Base-by-base conservation (phyloP, 2,329 filamentous ascomycete genomes). In the Lasiodiplodia hormozganensis region DNA sequence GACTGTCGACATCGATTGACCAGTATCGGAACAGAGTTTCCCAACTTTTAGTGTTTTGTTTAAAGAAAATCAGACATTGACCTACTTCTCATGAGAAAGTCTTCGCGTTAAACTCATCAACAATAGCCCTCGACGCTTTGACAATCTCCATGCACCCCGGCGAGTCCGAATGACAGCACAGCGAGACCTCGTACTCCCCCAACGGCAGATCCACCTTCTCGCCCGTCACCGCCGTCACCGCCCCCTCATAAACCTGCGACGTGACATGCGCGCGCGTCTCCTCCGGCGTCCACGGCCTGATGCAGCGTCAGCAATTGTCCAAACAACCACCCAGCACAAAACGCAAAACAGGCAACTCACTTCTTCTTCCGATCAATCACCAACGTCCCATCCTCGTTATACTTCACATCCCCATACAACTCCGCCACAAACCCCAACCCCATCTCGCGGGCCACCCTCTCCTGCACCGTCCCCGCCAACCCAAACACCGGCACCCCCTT, bases 361-460 rank as follows among this genome's bases (percentile, higher is more conserved):
- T 87, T 86, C 79, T 88, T 88, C 78, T 87, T 87, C 38, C 87
- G 81, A 70, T 87, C 86, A 73, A 87, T 87, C 2, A 87, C 82
- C 49, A 87, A 75, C 68, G 79, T 85, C 14, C 80, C 81, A 68
- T 86, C 82, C 8, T 76, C 75, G 69, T 79, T 83, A 69, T 87
- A 88, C 72, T 87, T 86, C 16, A 88, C 85, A 76, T 88, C 86
- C 0, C 82, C 85, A 72, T 86, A 87, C 40, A 87, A 70, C 73
- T 88, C 86, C 3, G 85, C 85, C 47, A 83, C 81, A 70, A 88
- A 88, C 3, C 82, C 81, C 43, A 88, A 73, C 0, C 82, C 84
- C 65, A 87, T 73, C 71, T 87, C 86, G 62, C 81, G 81, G 2
- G 85, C 85, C 1, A 85, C 83, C 65, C 83, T 81, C 72, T 87